A percentile compares a stretch with the other conserved stretches of the same genome.
Conservation (phyloP, 345 rosid genomes). For the Aquilaria malaccensis region DNA sequence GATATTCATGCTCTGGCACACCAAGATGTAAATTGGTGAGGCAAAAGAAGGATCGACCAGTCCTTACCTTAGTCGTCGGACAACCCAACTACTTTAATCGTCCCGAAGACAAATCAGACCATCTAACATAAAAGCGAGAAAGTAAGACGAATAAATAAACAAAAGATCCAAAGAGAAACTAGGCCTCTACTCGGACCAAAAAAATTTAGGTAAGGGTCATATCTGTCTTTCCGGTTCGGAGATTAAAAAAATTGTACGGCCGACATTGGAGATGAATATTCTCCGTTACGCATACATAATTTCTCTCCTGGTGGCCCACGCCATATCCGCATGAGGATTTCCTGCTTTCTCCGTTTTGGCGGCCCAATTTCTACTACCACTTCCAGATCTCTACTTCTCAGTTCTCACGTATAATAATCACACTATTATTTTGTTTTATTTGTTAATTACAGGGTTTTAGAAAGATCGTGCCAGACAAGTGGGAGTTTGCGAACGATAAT, state of each 20-base stretch:
- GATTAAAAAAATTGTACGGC: background rate
- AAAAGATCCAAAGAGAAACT: background rate
- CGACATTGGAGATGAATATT: background rate
- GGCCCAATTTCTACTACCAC: background rate
- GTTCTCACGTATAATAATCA: constrained; percentile 1
- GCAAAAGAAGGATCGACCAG: background rate
- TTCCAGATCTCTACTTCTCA: background rate
- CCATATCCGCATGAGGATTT: background rate
- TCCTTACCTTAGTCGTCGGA: background rate
- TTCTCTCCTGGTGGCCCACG: too few relatives aligned
- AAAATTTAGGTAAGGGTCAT: constrained; percentile 20
- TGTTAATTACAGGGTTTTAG: constrained; percentile 47
- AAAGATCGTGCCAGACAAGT: constrained; percentile 73
- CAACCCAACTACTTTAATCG: background rate
- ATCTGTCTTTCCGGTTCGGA: background rate
- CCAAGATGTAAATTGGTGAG: constrained; percentile 6
- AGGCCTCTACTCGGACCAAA: background rate
- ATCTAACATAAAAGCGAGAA: too few relatives aligned
- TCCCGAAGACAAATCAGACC: background rate
- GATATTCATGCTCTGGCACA: too few relatives aligned
- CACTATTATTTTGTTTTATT: background rate
- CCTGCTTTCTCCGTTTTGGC: constrained; percentile 6
- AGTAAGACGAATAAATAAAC: too few relatives aligned
- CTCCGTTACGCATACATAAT: background rate
- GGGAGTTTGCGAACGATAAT: constrained; percentile 77